A percentile compares a stretch with the other conserved stretches of the same genome.
phyloP scores from a whole-genome alignment of 2,329 filamentous ascomycete genomes.

The Botrytis elliptica region DNA sequence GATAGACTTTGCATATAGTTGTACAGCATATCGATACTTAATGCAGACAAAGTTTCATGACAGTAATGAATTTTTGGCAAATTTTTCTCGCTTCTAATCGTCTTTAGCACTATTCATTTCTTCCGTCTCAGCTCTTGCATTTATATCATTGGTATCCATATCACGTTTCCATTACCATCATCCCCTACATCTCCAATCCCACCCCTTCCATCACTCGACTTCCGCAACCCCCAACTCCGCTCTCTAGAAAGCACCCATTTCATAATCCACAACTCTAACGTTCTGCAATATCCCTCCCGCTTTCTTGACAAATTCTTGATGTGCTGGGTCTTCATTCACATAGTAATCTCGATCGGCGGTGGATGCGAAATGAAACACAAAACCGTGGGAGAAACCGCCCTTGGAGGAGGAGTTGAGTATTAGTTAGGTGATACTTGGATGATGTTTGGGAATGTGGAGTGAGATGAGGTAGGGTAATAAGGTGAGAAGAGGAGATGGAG shows the following conservation, averaged over 20 bases:
- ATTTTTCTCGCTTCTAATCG: not conserved
- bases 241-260: slow-evolving; percentile 48
- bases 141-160: not conserved
- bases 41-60: not conserved
- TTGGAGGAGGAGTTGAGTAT: slow-evolving; percentile 31
- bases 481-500: not conserved
- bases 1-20: slow-evolving; percentile 17
- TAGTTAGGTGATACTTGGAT: not conserved
- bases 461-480: not conserved
- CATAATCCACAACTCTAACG: slow-evolving; percentile 61
- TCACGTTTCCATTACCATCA: not conserved
- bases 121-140: not conserved
- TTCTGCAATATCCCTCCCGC: slow-evolving; percentile 50
- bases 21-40: slow-evolving; percentile 12
- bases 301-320: slow-evolving; percentile 58
- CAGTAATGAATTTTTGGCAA: not conserved
- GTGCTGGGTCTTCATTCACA: slow-evolving; percentile 60
- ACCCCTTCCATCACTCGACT: not conserved
- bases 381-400: slow-evolving; percentile 67
- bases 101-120: not conserved
- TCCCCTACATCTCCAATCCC: not conserved
- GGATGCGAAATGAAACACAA: slow-evolving; percentile 65
- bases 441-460: not conserved
- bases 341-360: slow-evolving; percentile 68
- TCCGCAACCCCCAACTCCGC: not conserved